Conservation (phyloP, 2,329 filamentous ascomycete genomes). For the Aspergillus sp. region DNA sequence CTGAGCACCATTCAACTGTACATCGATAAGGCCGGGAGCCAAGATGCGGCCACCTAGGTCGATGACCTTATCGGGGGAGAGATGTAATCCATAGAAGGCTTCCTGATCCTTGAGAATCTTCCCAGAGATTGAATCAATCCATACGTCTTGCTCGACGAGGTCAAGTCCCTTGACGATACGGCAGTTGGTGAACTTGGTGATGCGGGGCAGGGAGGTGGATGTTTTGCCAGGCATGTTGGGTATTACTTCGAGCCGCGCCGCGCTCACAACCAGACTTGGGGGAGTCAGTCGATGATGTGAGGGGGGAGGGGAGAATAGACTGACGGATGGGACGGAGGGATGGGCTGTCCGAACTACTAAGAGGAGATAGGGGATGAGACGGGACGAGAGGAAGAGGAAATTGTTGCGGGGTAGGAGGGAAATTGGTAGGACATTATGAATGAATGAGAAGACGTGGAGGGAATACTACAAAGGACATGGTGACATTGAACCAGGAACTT, state of each 20-base stretch:
- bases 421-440: background rate
- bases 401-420: background rate
- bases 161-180: conserved; percentile 68
- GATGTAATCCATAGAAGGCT: conserved; percentile 52
- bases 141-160: conserved; percentile 78
- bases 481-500: conserved; percentile 5
- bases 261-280: too few relatives aligned
- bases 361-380: conserved; percentile 27
- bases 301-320: conserved; percentile 8
- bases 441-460: background rate
- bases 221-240: conserved; percentile 41
- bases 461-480: conserved; percentile 5
- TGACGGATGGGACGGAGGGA: too few relatives aligned
- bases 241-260: background rate
- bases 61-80: conserved; percentile 69
- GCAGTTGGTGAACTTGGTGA: conserved; percentile 90
- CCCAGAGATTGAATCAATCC: conserved; percentile 79
- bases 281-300: conserved; percentile 26
- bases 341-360: too few relatives aligned
- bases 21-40: conserved; percentile 83
- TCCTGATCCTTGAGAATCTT: conserved; percentile 74
- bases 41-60: conserved; percentile 82
- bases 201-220: conserved; percentile 42
- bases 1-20: conserved; percentile 88
- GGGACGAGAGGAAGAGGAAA: background rate